Percentiles rank a stretch among this genome's conserved stretches.
Evolutionary conservation across 768 basidiomycete genomes (phyloP).

Genomic region (Boletus vermiculosoides): DNA sequence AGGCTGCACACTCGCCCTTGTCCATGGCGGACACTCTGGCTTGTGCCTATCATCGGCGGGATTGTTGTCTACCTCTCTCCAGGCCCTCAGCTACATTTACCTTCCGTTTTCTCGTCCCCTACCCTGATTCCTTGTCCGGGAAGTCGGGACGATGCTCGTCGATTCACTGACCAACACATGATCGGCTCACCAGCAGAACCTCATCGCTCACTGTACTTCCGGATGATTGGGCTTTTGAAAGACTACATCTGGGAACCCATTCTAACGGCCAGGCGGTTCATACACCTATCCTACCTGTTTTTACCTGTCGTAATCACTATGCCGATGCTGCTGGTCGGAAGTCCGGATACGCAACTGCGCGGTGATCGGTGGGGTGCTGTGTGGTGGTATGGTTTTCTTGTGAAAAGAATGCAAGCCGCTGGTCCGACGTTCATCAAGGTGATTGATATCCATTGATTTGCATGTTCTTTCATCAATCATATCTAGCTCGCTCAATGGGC

Average conservation of each 20-base stretch:
- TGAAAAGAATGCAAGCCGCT: constrained; percentile 86
- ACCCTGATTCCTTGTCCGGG: constrained; percentile 45
- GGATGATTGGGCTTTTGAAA: constrained; percentile 48
- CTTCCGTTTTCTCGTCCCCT: constrained; percentile 51
- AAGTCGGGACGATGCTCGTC: constrained; percentile 10
- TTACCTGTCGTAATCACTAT: constrained; percentile 79
- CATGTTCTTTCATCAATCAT: constrained; percentile 8
- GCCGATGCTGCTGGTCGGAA: constrained; percentile 80
- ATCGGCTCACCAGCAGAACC: constrained; percentile 73
- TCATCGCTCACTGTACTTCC: constrained; percentile 43
- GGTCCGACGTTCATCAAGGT: constrained; percentile 98
- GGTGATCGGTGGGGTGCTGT: constrained; percentile 90
- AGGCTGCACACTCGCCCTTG: constrained; percentile 29
- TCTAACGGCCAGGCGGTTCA: constrained; percentile 77
- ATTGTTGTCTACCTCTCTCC: constrained; percentile 49
- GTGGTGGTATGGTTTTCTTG: constrained; percentile 96
- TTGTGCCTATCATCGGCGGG: constrained; percentile 57
- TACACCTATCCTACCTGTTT: constrained; percentile 81
- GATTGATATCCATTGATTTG: constrained; percentile 15
- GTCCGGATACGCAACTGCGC: constrained; percentile 49
- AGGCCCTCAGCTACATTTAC: constrained; percentile 39
- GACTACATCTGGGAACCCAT: constrained; percentile 80
- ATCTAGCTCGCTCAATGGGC: constrained; percentile 96
- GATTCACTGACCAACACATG: constrained; percentile 30
- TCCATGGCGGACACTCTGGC: constrained; percentile 42